Conservation (phyloP, 768 basidiomycete species). For the Tephrocybe sp. region DNA sequence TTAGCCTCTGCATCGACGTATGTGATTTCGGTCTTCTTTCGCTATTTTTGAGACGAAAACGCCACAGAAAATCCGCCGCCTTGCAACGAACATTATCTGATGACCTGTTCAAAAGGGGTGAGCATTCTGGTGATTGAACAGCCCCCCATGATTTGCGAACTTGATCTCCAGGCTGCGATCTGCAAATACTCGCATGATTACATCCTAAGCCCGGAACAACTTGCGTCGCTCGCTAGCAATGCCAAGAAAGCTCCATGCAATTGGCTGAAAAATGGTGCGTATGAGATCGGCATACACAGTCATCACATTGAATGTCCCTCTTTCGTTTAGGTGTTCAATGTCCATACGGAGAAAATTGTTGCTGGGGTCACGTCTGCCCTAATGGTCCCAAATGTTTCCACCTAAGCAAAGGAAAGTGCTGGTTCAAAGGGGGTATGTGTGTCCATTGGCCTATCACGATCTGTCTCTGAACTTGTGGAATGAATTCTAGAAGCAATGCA, state of each 20-base stretch:
- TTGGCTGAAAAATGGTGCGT: slow-evolving; percentile 73
- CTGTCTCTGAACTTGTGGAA: not conserved
- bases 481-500: slow-evolving; percentile 43
- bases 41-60: slow-evolving; percentile 9
- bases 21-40: slow-evolving; percentile 24
- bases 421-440: slow-evolving; percentile 75
- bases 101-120: slow-evolving; percentile 81
- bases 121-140: slow-evolving; percentile 23
- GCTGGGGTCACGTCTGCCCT: slow-evolving; percentile 85
- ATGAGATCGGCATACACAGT: too few species aligned
- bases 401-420: slow-evolving; percentile 78
- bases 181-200: slow-evolving; percentile 90
- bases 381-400: slow-evolving; percentile 75
- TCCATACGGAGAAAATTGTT: slow-evolving; percentile 74
- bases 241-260: slow-evolving; percentile 89
- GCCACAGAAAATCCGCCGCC: slow-evolving; percentile 74
- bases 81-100: slow-evolving; percentile 83
- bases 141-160: not conserved
- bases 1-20: slow-evolving; percentile 80
- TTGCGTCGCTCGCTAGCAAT: slow-evolving; percentile 67
- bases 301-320: not conserved
- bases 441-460: not conserved
- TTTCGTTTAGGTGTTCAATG: slow-evolving; percentile 57
- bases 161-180: slow-evolving; percentile 43
- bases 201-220: slow-evolving; percentile 66